These are phyloP conservation scores for Leccinum obscurum DNA, from an alignment of 768 basidiomycete genomes.

Conservation along the genomic window DNA sequence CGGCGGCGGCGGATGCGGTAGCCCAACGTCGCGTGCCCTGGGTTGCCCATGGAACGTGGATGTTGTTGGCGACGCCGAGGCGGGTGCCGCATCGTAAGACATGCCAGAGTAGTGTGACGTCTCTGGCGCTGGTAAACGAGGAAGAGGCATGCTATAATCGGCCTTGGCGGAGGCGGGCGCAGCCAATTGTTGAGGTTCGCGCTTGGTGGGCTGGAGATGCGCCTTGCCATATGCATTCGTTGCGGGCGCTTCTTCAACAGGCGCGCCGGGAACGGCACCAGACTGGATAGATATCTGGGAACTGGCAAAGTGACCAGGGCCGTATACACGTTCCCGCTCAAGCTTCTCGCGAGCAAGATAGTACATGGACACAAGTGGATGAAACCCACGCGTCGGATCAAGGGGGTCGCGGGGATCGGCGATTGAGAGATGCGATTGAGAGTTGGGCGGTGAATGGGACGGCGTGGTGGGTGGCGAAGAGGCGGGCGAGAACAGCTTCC, in stretches of 20 bases:
- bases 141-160: conserved; percentile 83
- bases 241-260: conserved; percentile 20
- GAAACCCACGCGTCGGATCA: conserved; percentile 92
- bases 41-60: conserved; percentile 61
- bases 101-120: conserved; percentile 79
- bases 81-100: conserved; percentile 65
- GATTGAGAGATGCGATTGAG: conserved; percentile 55
- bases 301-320: conserved; percentile 89
- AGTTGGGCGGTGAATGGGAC: conserved; percentile 59
- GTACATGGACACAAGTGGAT: conserved; percentile 95
- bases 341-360: conserved; percentile 94
- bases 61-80: conserved; percentile 56
- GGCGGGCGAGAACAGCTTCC: conserved; percentile 73
- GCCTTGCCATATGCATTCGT: conserved; percentile 27
- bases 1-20: conserved; percentile 22
- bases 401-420: conserved; percentile 49
- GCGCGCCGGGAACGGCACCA: conserved; percentile 19
- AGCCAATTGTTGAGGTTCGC: conserved; percentile 27
- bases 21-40: conserved; percentile 64
- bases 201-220: conserved; percentile 34
- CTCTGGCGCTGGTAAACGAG: conserved; percentile 77
- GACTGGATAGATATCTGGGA: conserved; percentile 73
- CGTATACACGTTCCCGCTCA: conserved; percentile 92
- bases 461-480: conserved; percentile 53
- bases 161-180: conserved; percentile 43